phyloP scores from a whole-genome alignment of 2,329 filamentous ascomycete genomes.

The Aspergillus puulaauensis region DNA sequence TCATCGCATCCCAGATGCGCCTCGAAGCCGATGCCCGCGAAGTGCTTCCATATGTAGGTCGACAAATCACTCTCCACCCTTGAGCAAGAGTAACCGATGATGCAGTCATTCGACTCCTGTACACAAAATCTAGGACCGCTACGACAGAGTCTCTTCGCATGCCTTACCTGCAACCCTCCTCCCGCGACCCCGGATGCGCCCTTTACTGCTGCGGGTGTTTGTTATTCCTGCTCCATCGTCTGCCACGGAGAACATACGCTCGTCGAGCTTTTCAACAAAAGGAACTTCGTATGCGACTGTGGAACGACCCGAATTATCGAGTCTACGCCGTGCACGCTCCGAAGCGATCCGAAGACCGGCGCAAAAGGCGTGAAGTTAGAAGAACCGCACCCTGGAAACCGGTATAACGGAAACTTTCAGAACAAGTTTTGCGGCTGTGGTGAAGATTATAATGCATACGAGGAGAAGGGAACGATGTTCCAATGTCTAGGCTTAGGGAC shows the following conservation, averaged over 20 bases:
- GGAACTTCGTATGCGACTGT: conserved; percentile 95
- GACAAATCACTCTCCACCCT: background rate
- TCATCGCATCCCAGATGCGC: conserved; percentile 83
- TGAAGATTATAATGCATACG: conserved; percentile 81
- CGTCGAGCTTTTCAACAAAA: conserved; percentile 93
- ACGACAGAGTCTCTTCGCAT: conserved; percentile 87
- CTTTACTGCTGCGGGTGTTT: conserved; percentile 77
- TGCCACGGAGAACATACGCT: conserved; percentile 94
- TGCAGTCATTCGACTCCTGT: conserved; percentile 86
- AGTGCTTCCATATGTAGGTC: conserved; percentile 80
- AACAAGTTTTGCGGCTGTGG: conserved; percentile 90
- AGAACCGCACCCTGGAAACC: conserved; percentile 67
- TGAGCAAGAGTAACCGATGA: conserved; percentile 14
- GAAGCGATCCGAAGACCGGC: conserved; percentile 70
- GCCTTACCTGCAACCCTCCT: conserved; percentile 86
- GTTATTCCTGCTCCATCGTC: conserved; percentile 94
- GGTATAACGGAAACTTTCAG: conserved; percentile 93
- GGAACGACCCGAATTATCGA: conserved; percentile 77
- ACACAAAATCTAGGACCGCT: conserved; percentile 86
- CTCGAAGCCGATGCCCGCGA: conserved; percentile 95
- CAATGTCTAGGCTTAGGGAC: conserved; percentile 87
- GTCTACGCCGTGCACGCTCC: conserved; percentile 72
- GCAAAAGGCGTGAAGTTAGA: conserved; percentile 79
- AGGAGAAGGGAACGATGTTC: conserved; percentile 97
- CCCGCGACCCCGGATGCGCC: conserved; percentile 62